Evolutionary conservation across 2,329 filamentous ascomycete species (phyloP), one percentile per base, ranked within the genome.

Genomic region (Ceratocystis lukuohia): DNA sequence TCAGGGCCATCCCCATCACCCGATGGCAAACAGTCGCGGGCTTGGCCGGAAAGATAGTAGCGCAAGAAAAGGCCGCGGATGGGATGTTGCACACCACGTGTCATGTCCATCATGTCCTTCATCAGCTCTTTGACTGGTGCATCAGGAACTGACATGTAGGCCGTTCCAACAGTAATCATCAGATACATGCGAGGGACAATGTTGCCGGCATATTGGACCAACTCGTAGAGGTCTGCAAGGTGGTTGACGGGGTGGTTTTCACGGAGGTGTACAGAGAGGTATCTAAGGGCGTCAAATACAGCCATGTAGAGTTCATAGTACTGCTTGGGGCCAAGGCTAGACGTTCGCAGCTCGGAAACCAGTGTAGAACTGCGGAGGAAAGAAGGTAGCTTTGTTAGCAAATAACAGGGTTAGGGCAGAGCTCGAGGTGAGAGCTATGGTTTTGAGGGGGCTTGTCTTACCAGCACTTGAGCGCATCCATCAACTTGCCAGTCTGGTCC

Each of bases 71-170:
- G 81, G 20, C 94, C 94, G 67, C 94, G 89, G 69, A 96, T 92
- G 17, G 94, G 94, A 76, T 99, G 94, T 74, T 99, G 94, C 25
- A 99, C 92, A 66, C 94, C 94, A 69, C 94, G 85, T 77, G 91
- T 97, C 94, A 99, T 99, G 77, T 99, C 94, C 94, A 99, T 99
- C 94, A 99, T 99, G 76, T 99, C 94, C 78, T 99, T 99, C 94
- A 99, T 99, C 69, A 99, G 91, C 80, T 99, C 94, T 78, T 99
- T 99, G 71, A 99, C 94, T 0, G 94, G 94, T 67, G 95, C 94
- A 81, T 97, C 94, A 73, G 94, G 89, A 73, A 99, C 95, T 30
- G 90, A 88, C 94, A 99, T 99, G 80, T 99, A 99, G 62, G 96
- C 95, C 1, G 94, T 99, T 67, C 94, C 94, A 48, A 99, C 95